Conservation (phyloP, 2,329 filamentous ascomycete species). For the Beauveria caledonica region DNA sequence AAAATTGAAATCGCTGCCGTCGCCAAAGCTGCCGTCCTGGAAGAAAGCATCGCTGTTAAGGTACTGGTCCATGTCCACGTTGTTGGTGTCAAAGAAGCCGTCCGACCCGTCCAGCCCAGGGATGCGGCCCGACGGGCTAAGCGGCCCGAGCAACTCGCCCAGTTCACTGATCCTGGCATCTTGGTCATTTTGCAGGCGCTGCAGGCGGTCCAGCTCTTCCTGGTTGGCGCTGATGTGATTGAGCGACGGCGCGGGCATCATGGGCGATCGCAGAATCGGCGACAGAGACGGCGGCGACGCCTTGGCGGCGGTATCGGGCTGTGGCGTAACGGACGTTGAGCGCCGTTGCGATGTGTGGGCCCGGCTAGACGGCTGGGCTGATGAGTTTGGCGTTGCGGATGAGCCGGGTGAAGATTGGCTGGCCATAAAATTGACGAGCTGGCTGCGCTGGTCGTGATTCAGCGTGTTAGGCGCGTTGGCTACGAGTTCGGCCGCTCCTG, state of each 20-base stretch:
- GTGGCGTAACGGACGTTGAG: conserved; percentile 14
- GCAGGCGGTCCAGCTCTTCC: conserved; percentile 69
- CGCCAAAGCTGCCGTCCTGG: conserved; percentile 31
- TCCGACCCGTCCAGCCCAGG: conserved; percentile 51
- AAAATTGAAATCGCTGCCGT: conserved; percentile 44
- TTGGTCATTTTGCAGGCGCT: conserved; percentile 72
- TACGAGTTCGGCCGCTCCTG: conserved; percentile 41
- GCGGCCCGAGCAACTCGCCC: conserved; percentile 63
- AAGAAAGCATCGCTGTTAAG: conserved; percentile 36
- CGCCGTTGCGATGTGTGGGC: conserved; percentile 15
- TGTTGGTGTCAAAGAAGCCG: conserved; percentile 27
- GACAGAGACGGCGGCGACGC: conserved; percentile 35
- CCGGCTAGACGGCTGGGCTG: conserved; percentile 13
- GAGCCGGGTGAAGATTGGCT: conserved; percentile 26
- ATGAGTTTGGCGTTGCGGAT: conserved; percentile 11
- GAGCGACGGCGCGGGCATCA: conserved; percentile 42
- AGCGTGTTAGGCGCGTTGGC: conserved; percentile 47
- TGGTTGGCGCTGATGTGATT: conserved; percentile 60
- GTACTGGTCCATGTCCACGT: conserved; percentile 44
- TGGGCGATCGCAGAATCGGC: conserved; percentile 38
- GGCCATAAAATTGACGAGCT: conserved; percentile 54
- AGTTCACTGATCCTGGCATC: conserved; percentile 68
- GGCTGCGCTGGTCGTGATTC: conserved; percentile 48
- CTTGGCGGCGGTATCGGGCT: conserved; percentile 16
- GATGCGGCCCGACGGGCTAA: conserved; percentile 72